These are phyloP conservation scores for Aquilaria yunnanensis DNA, from an alignment of 345 rosid species.

Conservation along the genomic window DNA sequence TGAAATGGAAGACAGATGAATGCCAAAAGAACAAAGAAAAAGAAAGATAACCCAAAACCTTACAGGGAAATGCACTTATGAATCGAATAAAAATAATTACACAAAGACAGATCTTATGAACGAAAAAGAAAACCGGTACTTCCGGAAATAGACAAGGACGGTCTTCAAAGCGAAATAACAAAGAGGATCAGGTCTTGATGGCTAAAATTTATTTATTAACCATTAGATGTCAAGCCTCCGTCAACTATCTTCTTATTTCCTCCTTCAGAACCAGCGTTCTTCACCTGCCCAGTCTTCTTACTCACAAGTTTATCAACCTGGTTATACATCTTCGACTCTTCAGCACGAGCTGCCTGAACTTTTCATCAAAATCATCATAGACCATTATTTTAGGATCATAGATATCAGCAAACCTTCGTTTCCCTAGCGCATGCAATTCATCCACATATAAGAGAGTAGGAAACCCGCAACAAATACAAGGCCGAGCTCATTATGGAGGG, in stretches of 20 bases:
- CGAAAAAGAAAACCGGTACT: too few species aligned
- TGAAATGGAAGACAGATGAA: too few species aligned
- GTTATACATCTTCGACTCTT: constrained; percentile 74
- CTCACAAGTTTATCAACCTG: constrained; percentile 43
- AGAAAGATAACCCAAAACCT: too few species aligned
- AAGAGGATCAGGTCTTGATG: too few species aligned
- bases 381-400: constrained; percentile 64
- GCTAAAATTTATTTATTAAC: not conserved
- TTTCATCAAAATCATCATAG: constrained; percentile 72
- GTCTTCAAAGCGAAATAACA: too few species aligned
- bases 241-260: constrained; percentile 47
- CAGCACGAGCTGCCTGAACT: constrained; percentile 88
- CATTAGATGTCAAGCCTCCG: constrained; percentile 34
- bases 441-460: constrained; percentile 88
- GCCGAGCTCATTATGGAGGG: constrained; percentile 92
- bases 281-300: constrained; percentile 57
- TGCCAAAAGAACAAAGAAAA: too few species aligned
- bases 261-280: constrained; percentile 49
- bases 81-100: too few species aligned
- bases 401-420: constrained; percentile 61
- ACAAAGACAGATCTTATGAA: too few species aligned
- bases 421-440: constrained; percentile 73
- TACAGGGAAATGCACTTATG: too few species aligned
- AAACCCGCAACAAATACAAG: constrained; percentile 89
- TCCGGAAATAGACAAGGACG: too few species aligned